Conservation (phyloP, 352 stramenopile genomes). For the Globisporangium echinulatum region DNA sequence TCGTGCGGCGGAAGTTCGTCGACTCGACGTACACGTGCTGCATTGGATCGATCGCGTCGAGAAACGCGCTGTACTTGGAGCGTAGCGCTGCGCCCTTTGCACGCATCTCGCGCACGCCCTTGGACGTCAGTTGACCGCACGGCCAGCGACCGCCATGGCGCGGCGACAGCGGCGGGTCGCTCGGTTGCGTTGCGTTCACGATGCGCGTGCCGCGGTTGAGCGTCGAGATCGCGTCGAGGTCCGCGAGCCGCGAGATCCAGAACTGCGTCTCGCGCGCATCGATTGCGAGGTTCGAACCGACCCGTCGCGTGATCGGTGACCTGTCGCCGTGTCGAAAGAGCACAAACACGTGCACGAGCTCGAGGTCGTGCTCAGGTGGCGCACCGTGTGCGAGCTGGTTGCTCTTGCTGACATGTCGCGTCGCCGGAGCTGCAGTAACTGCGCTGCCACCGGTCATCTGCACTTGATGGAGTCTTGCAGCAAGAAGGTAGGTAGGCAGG, state of each 20-base stretch:
- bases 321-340: slow-evolving; percentile 76
- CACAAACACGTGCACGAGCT: slow-evolving; percentile 58
- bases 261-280: slow-evolving; percentile 40
- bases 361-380: slow-evolving; percentile 15
- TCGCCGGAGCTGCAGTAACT: too few species aligned
- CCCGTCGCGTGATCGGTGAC: slow-evolving; percentile 57
- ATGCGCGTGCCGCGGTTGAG: slow-evolving; percentile 47
- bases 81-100: slow-evolving; percentile 40
- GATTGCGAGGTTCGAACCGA: slow-evolving; percentile 43
- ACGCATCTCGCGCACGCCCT: slow-evolving; percentile 62
- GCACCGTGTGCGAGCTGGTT: neutral
- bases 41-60: slow-evolving; percentile 25
- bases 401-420: too few species aligned
- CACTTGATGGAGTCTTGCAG: neutral
- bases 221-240: slow-evolving; percentile 29
- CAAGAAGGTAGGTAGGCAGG: too few species aligned
- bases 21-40: slow-evolving; percentile 60
- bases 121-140: slow-evolving; percentile 63
- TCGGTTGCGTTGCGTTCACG: slow-evolving; percentile 16
- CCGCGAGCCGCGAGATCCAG: slow-evolving; percentile 48
- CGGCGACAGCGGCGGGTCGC: slow-evolving; percentile 25
- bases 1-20: slow-evolving; percentile 73
- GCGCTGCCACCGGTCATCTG: neutral
- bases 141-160: slow-evolving; percentile 61
- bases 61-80: slow-evolving; percentile 29